Conservation (phyloP, 163 green algal genomes). For the Chloroidium sp. region DNA sequence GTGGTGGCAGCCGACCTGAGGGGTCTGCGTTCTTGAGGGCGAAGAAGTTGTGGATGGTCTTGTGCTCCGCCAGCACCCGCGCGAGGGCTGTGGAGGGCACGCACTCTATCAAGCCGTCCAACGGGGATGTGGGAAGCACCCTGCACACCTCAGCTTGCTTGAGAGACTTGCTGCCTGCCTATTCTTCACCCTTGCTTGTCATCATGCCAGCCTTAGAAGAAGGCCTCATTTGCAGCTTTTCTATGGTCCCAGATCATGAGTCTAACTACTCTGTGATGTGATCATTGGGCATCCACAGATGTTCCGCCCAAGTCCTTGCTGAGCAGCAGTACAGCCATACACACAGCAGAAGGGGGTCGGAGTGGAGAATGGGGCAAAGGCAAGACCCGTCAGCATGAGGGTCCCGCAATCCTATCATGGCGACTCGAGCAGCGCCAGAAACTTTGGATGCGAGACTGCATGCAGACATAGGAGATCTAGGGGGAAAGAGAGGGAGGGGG, state of each 20-base stretch:
- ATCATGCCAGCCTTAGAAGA: background rate
- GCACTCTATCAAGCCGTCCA: conserved; percentile 91
- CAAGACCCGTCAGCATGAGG: no score
- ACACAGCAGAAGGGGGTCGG: no score
- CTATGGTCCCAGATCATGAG: no score
- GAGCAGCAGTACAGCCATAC: no score
- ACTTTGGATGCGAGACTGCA: no score
- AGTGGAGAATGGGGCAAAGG: background rate
- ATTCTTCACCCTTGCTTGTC: background rate
- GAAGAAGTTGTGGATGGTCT: conserved; percentile 80
- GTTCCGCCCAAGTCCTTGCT: no score
- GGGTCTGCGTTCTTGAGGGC: conserved; percentile 47
- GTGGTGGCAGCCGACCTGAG: background rate
- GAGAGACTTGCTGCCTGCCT: background rate
- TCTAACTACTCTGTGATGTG: no score
- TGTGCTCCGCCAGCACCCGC: conserved; percentile 64
- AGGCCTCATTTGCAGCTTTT: background rate
- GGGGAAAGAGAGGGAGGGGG: no score
- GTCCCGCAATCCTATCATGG: no score
- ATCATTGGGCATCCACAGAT: no score
- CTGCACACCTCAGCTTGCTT: conserved; percentile 7
- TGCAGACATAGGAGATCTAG: no score
- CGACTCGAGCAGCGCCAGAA: no score
- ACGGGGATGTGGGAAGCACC: conserved; percentile 79
- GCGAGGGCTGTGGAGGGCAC: conserved; percentile 58